Percentiles rank a stretch among this genome's conserved stretches.
Evolutionary conservation across 2,329 filamentous ascomycete genomes (phyloP).

Genomic region (Lasiodiplodia hormozganensis): DNA sequence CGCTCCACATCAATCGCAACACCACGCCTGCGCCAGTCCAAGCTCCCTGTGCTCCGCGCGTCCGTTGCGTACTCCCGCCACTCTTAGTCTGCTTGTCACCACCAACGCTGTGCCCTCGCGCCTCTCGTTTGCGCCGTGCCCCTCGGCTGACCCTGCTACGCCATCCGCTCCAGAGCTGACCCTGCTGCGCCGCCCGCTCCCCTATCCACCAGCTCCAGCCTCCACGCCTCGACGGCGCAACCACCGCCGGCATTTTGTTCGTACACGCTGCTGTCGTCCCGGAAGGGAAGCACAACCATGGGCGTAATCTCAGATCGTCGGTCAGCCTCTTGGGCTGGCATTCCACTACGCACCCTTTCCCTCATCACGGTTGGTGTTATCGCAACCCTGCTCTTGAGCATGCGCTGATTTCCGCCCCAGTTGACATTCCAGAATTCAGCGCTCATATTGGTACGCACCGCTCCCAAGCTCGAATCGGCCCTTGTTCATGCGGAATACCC

Average conservation of each 20-base stretch:
- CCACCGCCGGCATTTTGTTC: constrained; percentile 7
- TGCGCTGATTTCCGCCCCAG: constrained; percentile 53
- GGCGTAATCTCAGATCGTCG: constrained; percentile 31
- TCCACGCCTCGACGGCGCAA: constrained; percentile 1
- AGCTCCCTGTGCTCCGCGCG: constrained; percentile 24
- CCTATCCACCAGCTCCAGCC: constrained; percentile 8
- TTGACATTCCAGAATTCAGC: constrained; percentile 82
- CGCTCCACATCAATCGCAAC: constrained; percentile 24
- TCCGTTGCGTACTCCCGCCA: constrained; percentile 18
- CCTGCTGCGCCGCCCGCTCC: constrained; percentile 2
- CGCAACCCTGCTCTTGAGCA: background rate
- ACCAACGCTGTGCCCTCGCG: background rate
- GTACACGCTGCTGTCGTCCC: background rate
- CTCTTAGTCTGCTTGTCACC: background rate
- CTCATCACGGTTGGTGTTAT: constrained; percentile 64
- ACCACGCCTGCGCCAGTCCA: constrained; percentile 26
- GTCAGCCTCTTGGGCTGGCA: constrained; percentile 51
- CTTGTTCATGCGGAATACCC: background rate
- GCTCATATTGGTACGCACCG: constrained; percentile 69
- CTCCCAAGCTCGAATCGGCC: background rate
- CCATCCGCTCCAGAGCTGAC: background rate
- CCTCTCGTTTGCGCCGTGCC: background rate
- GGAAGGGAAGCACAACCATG: constrained; percentile 25
- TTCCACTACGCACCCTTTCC: constrained; percentile 73
- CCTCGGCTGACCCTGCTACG: constrained; percentile 4